Base-by-base conservation (phyloP, 495 filamentous ascomycete genomes). In the Chlorociboria aeruginascens region DNA sequence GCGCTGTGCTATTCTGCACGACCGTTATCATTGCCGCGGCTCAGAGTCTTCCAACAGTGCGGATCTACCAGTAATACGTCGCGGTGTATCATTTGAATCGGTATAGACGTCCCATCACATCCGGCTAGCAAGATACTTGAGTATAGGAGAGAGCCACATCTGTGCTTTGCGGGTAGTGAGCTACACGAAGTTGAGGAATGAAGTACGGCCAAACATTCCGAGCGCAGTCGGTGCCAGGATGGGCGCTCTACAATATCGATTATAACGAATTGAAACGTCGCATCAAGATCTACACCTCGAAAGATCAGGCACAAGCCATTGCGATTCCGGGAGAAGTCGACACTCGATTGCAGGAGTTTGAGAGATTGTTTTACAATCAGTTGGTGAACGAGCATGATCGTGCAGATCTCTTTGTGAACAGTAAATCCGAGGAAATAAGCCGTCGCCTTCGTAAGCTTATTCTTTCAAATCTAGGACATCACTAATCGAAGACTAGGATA, bases 181-280 rank as follows among this genome's bases (percentile, higher is more conserved):
- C 45, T 40, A 20, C 45, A 40, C 40, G 36, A 40, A 10, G 7
- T 3, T 34, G 32, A 41, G 20, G 48, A 40, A 78, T 77, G 74
- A 77, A 78, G 64, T 78, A 76, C 66, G 74, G 74, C 9, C 60
- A 76, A 43, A 74, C 66, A 11, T 63, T 78, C 36, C 61, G 66
- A 37, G 68, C 72, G 54, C 61, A 73, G 47, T 76, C 72, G 8
- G 72, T 78, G 46, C 71, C 72, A 34, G 69, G 72, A 55, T 78
- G 74, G 74, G 61, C 52, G 17, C 59, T 51, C 31, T 61, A 84
- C 59, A 87, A 87, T 61, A 72, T 87, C 59, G 82, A 86, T 62
- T 87, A 87, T 62, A 82, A 85, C 54, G 79, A 81, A 44, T 66
- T 87, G 43, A 87, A 87, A 64, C 73, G 77, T 52, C 60, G 81